Base-by-base conservation (phyloP, 495 filamentous ascomycete species). In the Saxophila tyrrhenica region DNA sequence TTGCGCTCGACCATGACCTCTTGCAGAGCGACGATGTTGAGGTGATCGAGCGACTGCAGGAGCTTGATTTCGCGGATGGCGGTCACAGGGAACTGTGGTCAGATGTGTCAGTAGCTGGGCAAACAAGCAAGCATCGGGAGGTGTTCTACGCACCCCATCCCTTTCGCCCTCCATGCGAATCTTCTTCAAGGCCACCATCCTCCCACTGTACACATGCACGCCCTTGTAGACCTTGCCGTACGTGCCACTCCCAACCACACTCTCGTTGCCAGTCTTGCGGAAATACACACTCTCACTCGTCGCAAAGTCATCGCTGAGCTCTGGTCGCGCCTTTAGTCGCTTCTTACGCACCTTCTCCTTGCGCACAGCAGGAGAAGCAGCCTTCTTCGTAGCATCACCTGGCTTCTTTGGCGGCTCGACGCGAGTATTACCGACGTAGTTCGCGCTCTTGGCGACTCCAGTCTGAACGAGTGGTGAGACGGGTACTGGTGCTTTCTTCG, bases 1-100 rank as follows among this genome's bases (percentile, higher is more conserved):
- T 96, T 96, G 59, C 82, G 83, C 70, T 98, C 94, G 16, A 97
- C 92, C 92, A 98, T 97, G 63, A 97, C 91, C 69, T 98, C 94
- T 54, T 83, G 78, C 22, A 91, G 69, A 46, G 84, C 83, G 57
- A 99, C 90, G 35, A 99, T 82, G 60, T 97, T 96, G 47, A 78
- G 75, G 62, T 94, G 89, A 57, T 85, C 87, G n/a, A 99, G 75
- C 39, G 89, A 91, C 64, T 95, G 89, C 9, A 99, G 82, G 16
- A 99, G 72, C 67, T 95, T 96, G 72, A 99, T 92, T 66, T 99
- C 94, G 48, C 94, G 82, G 25, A 97, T 86, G 0, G 94, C 94
- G 0, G 94, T 99, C 17, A 99, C 89, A 3, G 94, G 94, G 61
- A 97, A 97, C 70, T 73, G 50, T n/a, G 29, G 20, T 3, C 43